Base-by-base conservation (phyloP, 106 monocot species). In the Dendrobium officinale region DNA sequence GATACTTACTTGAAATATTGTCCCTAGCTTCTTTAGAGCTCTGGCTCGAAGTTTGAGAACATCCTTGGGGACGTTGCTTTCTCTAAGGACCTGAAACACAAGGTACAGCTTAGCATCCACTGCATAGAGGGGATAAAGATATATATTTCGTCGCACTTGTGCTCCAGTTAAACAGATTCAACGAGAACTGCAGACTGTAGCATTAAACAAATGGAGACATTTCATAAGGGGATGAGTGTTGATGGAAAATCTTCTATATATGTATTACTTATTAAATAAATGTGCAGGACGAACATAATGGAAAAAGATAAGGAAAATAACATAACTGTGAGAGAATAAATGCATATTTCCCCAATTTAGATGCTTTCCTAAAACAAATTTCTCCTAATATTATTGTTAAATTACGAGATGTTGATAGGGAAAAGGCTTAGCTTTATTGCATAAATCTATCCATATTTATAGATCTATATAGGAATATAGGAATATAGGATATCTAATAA, bases 11-110 rank as follows among this genome's bases (percentile, higher is more conserved):
- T 92, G 92, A 56, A 92, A 92, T 55, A 92, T 90, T 37, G 88
- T 88, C 72, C 92, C 92, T 20, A 92, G 75, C 74, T 92, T 92
- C 81, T 88, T 92, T 44, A 92, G 66, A 61, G 82, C 90, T 82
- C 66, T 92, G 67, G 88, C 90, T 72, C 92, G 84, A 42, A 90
- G 61, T 77, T 86, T 92, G 44, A 90, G 82, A 24, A 85, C 83
- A 37, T 92, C 92, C 82, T 85, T 92, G 48, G 90, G 16, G 68
- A 86, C 86, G 75, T 48, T 80, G 72, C 10, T 77, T 70, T 92
- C 92, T 81, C 40, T 76, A n/a, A 92, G 82, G 77, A 92, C 89
- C 92, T 92, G 72, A 77, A 81, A 49, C 24, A 84, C 22, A 77
- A 44, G 1, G 54, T 78, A 78, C 37, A 8, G 16, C 4, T 81